Evolutionary conservation across 352 stramenopile species (phyloP).

Genomic region (Bremia lactucae): DNA sequence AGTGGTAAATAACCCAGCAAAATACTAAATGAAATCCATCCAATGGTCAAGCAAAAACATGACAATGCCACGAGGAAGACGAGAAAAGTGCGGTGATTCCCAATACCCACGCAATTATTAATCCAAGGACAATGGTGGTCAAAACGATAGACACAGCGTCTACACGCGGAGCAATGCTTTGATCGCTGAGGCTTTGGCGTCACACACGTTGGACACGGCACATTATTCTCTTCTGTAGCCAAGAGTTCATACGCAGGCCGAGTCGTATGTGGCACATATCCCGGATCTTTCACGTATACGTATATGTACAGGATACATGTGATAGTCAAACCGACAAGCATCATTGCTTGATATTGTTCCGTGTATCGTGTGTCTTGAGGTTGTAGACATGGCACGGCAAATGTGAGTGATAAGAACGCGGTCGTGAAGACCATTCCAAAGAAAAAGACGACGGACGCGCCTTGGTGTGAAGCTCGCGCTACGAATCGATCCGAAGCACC

Average conservation of each 20-base stretch:
- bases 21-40: constrained; percentile 35
- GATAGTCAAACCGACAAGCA: constrained; percentile 25
- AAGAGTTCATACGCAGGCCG: constrained; percentile 70
- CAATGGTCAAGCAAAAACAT: constrained; percentile 39
- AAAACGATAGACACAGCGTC: constrained; percentile 70
- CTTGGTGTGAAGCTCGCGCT: constrained; percentile 45
- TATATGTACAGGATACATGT: constrained; percentile 64
- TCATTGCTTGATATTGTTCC: constrained; percentile 16
- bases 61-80: constrained; percentile 46
- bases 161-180: constrained; percentile 74
- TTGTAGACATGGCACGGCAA: constrained; percentile 39
- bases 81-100: constrained; percentile 70
- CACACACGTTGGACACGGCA: constrained; percentile 73
- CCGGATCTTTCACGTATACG: constrained; percentile 70
- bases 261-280: constrained; percentile 50
- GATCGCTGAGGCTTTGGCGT: constrained; percentile 64
- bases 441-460: constrained; percentile 63
- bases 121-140: constrained; percentile 83
- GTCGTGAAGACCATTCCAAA: constrained; percentile 42
- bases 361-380: constrained; percentile 6
- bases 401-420: constrained; percentile 40
- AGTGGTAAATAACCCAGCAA: constrained; percentile 33
- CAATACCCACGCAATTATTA: constrained; percentile 72
- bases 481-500: constrained; percentile 60
- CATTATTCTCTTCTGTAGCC: constrained; percentile 40